Evolutionary conservation across 2,329 filamentous ascomycete genomes (phyloP).

Genomic region (Penicillium palitans): DNA sequence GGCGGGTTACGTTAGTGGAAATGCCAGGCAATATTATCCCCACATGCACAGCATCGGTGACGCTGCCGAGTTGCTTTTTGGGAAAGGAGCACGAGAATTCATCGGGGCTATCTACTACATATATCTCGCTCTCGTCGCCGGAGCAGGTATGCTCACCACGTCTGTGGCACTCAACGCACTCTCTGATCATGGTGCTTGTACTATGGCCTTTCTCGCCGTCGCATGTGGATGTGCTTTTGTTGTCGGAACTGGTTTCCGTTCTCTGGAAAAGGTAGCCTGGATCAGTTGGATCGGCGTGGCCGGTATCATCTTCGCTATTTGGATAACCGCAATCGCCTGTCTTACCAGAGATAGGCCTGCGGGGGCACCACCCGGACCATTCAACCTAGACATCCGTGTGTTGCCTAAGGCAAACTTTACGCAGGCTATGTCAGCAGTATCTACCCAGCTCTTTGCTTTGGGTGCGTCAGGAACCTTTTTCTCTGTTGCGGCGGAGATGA

Average conservation of each 20-base stretch:
- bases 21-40: background rate
- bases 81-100: background rate
- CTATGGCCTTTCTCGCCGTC: background rate
- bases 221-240: background rate
- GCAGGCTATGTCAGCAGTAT: background rate
- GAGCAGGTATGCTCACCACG: background rate
- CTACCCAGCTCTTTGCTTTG: background rate
- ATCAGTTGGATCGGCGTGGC: background rate
- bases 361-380: too few species aligned
- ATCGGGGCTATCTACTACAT: background rate
- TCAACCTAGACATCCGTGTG: background rate
- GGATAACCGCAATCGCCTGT: background rate
- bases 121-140: background rate
- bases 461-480: background rate
- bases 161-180: background rate
- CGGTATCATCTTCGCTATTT: background rate
- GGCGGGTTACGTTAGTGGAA: background rate
- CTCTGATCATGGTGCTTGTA: background rate
- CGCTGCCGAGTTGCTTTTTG: background rate
- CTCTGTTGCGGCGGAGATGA: background rate
- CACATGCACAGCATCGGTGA: background rate
- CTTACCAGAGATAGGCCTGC: background rate
- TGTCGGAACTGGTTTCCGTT: background rate
- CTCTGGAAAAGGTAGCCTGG: background rate
- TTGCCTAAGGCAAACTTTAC: background rate